Conservation (phyloP, 2,329 filamentous ascomycete genomes). For the Botrytis medusae region DNA sequence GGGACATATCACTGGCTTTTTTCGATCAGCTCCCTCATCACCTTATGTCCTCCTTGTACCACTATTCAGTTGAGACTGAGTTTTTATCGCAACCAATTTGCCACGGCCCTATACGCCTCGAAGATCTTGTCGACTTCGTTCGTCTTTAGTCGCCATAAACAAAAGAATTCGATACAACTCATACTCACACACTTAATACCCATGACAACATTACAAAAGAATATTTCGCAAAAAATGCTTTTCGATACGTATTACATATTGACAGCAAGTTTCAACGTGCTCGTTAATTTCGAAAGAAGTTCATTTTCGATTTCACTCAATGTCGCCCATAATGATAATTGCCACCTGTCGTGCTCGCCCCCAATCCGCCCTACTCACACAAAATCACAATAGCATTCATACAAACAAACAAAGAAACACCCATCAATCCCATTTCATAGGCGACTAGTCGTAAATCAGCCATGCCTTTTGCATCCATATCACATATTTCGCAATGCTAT, state of each 20-base stretch:
- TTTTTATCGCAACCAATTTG: conserved; percentile 32
- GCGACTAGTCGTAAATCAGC: conserved; percentile 26
- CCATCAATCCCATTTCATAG: conserved; percentile 22
- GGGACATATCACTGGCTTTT: conserved; percentile 39
- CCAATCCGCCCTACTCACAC: conserved; percentile 22
- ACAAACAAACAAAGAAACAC: conserved; percentile 17
- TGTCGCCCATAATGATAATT: conserved; percentile 31
- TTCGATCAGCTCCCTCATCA: conserved; percentile 40
- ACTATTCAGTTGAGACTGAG: conserved; percentile 41
- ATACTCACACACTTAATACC: conserved; percentile 36
- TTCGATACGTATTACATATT: conserved; percentile 29
- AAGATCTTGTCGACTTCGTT: conserved; percentile 38
- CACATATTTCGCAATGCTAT: conserved; percentile 13
- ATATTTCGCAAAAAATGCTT: conserved; percentile 19
- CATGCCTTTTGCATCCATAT: conserved; percentile 20
- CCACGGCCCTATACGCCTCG: conserved; percentile 37
- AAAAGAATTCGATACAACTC: conserved; percentile 37
- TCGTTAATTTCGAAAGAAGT: conserved; percentile 29
- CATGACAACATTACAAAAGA: conserved; percentile 32
- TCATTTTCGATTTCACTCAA: conserved; percentile 20
- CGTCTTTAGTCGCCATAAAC: conserved; percentile 39
- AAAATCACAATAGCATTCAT: conserved; percentile 15
- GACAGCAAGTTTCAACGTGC: conserved; percentile 38
- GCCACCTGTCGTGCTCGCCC: conserved; percentile 28
- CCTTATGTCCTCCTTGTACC: conserved; percentile 41